Evolutionary conservation across 2,329 filamentous ascomycete species (phyloP).

Genomic region (Rutstroemia sp.): DNA sequence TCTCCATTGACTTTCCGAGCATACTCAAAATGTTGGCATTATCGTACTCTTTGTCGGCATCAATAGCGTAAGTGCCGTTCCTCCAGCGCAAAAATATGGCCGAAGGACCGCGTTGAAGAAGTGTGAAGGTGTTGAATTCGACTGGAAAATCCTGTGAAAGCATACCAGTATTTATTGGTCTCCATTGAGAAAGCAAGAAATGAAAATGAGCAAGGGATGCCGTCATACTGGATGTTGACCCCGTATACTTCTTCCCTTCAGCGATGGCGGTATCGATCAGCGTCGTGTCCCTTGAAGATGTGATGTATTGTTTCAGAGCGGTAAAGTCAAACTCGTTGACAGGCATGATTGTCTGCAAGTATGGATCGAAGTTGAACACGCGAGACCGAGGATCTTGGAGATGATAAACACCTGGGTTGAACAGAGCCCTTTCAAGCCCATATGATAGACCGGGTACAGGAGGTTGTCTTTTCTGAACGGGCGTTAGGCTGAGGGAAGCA

Average conservation of each 20-base stretch:
- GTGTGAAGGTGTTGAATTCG: slow-evolving; percentile 60
- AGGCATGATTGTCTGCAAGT: slow-evolving; percentile 88
- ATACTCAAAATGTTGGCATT: slow-evolving; percentile 79
- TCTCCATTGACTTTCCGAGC: slow-evolving; percentile 94
- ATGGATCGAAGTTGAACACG: slow-evolving; percentile 96
- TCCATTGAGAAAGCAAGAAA: slow-evolving; percentile 79
- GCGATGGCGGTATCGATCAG: slow-evolving; percentile 62
- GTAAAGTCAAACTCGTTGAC: slow-evolving; percentile 88
- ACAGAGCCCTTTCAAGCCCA: slow-evolving; percentile 55
- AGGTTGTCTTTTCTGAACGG: slow-evolving; percentile 23
- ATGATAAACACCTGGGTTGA: slow-evolving; percentile 89
- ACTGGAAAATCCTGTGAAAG: slow-evolving; percentile 61
- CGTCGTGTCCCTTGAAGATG: slow-evolving; percentile 74
- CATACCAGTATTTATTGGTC: slow-evolving; percentile 57
- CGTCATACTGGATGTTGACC: slow-evolving; percentile 97
- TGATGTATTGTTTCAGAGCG: slow-evolving; percentile 78
- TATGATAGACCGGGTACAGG: slow-evolving; percentile 28
- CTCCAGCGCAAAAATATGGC: slow-evolving; percentile 78
- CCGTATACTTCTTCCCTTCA: slow-evolving; percentile 72
- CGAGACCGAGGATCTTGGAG: slow-evolving; percentile 81
- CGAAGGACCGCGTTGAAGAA: slow-evolving; percentile 62
- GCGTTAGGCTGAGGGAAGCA: slow-evolving; percentile 20
- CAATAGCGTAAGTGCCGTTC: slow-evolving; percentile 85
- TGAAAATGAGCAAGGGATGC: slow-evolving; percentile 83
- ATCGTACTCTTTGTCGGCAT: slow-evolving; percentile 91